Base-by-base conservation (phyloP, 1,284 basidiomycete species). In the Pholiota adiposa region DNA sequence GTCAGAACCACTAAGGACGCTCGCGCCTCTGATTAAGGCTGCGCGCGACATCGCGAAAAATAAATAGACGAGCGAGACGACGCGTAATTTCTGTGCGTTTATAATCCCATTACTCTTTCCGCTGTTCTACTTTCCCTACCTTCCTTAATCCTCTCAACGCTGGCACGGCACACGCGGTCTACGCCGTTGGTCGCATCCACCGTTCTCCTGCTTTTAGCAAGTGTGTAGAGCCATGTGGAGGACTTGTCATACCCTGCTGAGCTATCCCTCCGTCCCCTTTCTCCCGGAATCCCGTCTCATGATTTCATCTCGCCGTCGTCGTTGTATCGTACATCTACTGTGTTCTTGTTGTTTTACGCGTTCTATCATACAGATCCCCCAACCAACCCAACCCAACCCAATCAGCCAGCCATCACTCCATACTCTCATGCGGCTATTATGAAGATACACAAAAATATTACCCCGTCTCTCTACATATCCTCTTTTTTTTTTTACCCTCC, bases 1-100 rank as follows among this genome's bases (percentile, higher is more conserved):
- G 51, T 88, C 89, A 23, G 95, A 97, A 74, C 93, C 93, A 18
- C 80, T 98, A 54, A 83, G 90, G 56, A 96, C 94, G 33, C 79
- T 98, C 59, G 83, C 92, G 8, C 94, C 94, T 7, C 82, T 98
- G 62, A 98, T 98, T 83, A 96, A 96, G 74, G 94, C 95, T 4
- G 96, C 95, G 6, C 81, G 93, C 64, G 94, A 96, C 63, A 88
- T 91, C 53, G 86, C 89, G 27, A 91, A 91, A 80, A 84, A 83
- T 72, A 88, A 89, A 63, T 79, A 65, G 70, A 60, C 41, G 40
- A 12, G 14, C 1, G 11, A 29, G 23, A 46, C 11, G 44, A 46
- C 23, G 43, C 41, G 18, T 29, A 5, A 31, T 9, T 31, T 52
- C 38, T 23, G n/a, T 29, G 16, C 51, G 51, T 51, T 33, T 29